These are phyloP conservation scores for Primulina tabacum DNA, from an alignment of 257 asterid genomes.

Conservation along the genomic window DNA sequence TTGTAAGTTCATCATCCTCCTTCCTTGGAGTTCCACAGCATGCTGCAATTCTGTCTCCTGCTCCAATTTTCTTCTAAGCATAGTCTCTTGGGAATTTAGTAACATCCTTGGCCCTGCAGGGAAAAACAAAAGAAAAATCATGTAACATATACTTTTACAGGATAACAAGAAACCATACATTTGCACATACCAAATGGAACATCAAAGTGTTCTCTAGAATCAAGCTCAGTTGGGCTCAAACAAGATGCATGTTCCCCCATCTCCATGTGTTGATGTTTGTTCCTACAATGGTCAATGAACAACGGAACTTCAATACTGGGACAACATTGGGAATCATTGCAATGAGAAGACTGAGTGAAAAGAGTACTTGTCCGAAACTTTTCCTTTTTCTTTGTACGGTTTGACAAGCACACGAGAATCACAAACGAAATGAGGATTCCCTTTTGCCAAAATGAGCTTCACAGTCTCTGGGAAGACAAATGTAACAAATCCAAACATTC, in stretches of 20 bases:
- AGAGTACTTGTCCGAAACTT: constrained; percentile 65
- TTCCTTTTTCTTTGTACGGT: constrained; percentile 94
- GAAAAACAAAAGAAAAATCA: neutral
- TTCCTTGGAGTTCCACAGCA: constrained; percentile 74
- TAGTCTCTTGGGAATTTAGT: constrained; percentile 59
- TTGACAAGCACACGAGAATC: constrained; percentile 94
- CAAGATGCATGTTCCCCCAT: constrained; percentile 59
- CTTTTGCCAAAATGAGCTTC: constrained; percentile 80
- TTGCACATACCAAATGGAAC: constrained; percentile 62
- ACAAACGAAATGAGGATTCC: constrained; percentile 92
- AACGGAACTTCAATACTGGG: constrained; percentile 3
- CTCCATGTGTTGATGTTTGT: constrained; percentile 67
- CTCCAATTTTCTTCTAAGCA: constrained; percentile 70
- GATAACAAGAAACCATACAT: neutral
- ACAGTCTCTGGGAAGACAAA: constrained; percentile 81
- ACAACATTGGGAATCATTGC: neutral
- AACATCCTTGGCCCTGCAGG: constrained; percentile 64
- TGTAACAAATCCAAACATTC: constrained; percentile 93
- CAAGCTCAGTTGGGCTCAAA: constrained; percentile 66
- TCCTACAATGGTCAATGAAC: constrained; percentile 41
- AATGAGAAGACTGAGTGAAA: neutral
- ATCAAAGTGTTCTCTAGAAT: constrained; percentile 64
- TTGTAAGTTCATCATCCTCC: constrained; percentile 71
- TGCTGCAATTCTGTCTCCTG: constrained; percentile 77
- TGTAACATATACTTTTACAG: neutral